A percentile compares a stretch with the other conserved stretches of the same genome.
Conservation (phyloP, 192 early-diverging fungal genomes). For the Fimicolochytrium jonesii region DNA sequence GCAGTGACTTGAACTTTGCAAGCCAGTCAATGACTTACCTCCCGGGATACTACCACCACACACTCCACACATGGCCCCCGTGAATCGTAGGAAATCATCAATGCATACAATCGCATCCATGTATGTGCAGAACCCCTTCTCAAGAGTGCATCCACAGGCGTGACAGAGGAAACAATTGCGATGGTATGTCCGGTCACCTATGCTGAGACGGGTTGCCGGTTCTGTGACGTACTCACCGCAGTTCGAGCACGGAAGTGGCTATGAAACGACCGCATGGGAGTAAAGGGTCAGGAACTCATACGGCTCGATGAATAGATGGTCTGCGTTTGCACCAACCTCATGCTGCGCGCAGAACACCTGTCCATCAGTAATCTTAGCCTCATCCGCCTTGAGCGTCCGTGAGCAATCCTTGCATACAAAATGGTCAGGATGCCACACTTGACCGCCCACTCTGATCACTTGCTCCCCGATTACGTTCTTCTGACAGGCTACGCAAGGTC, state of each 20-base stretch:
- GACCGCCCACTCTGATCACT: neutral
- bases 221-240: too few species aligned
- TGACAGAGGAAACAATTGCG: constrained; percentile 14
- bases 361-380: constrained; percentile 7
- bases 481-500: constrained; percentile 10
- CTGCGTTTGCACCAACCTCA: constrained; percentile 4
- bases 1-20: too few species aligned
- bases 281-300: too few species aligned
- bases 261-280: too few species aligned
- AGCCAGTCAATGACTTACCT: too few species aligned
- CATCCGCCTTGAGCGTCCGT: neutral
- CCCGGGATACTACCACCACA: constrained; percentile 11
- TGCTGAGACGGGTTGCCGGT: neutral
- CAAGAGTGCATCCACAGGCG: constrained; percentile 14
- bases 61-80: constrained; percentile 21
- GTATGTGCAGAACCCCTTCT: neutral
- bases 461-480: constrained; percentile 5
- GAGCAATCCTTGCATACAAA: constrained; percentile 16
- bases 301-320: too few species aligned
- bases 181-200: too few species aligned
- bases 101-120: constrained; percentile 4
- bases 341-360: constrained; percentile 3
- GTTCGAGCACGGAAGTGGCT: too few species aligned
- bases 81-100: constrained; percentile 11
- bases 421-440: constrained; percentile 18